Percentiles rank a stretch among this genome's conserved stretches.
Evolutionary conservation across 345 rosid genomes (phyloP).

Genomic region (Citrus unshiu): DNA sequence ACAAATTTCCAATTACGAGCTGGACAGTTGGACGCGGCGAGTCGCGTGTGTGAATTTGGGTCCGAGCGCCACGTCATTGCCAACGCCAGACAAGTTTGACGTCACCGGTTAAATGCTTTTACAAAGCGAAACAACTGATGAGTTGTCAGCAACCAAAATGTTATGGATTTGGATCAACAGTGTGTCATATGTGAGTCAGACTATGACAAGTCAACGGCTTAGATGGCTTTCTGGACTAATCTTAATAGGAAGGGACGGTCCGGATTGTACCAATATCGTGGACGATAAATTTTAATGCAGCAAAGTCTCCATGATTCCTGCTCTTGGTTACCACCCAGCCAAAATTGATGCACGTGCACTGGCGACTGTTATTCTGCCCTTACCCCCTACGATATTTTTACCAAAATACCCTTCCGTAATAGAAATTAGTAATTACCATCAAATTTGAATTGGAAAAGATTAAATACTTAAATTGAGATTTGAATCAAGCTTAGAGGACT

Average conservation of each 20-base stretch:
- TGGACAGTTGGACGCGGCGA: background rate
- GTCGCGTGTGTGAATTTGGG: background rate
- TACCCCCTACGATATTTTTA: background rate
- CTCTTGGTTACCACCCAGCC: background rate
- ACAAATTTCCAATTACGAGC: background rate
- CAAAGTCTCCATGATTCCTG: background rate
- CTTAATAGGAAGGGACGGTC: background rate
- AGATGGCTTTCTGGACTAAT: background rate
- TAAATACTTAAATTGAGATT: no score
- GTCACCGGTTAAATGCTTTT: background rate
- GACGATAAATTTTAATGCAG: background rate
- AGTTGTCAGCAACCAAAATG: background rate
- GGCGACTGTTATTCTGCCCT: background rate
- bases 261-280: background rate
- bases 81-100: background rate
- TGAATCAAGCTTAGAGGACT: no score
- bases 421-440: no score
- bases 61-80: background rate
- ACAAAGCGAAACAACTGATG: background rate
- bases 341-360: background rate
- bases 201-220: background rate
- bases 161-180: background rate
- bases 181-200: background rate
- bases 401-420: constrained; percentile 8
- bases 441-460: no score